phyloP scores from a whole-genome alignment of 805 yeast genomes.

The Wickerhamiella alocasiicola region DNA sequence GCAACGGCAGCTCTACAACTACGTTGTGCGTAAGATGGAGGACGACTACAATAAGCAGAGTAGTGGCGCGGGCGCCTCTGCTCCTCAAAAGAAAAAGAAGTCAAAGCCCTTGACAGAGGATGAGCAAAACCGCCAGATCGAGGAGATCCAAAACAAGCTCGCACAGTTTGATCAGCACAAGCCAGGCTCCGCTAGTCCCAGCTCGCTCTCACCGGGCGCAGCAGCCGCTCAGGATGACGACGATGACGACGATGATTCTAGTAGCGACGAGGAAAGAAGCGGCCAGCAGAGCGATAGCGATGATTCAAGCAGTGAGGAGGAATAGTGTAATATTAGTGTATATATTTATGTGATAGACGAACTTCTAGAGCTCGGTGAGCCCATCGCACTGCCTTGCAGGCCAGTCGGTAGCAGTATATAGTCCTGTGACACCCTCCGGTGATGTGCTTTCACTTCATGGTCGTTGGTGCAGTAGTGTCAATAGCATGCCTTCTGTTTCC shows the following conservation, averaged over 20 bases:
- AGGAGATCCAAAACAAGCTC: conserved; percentile 57
- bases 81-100: conserved; percentile 32
- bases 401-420: too few species aligned
- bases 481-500: too few species aligned
- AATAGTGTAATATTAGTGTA: conserved; percentile 18
- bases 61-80: conserved; percentile 12
- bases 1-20: conserved; percentile 68
- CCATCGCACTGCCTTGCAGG: too few species aligned
- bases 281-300: conserved; percentile 21
- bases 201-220: conserved; percentile 5
- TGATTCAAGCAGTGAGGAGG: conserved; percentile 28
- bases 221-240: conserved; percentile 9
- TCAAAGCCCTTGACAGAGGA: conserved; percentile 50
- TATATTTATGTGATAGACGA: neutral
- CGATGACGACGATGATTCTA: conserved; percentile 20
- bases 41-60: conserved; percentile 4
- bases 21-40: conserved; percentile 39
- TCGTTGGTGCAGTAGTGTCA: too few species aligned
- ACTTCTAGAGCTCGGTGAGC: too few species aligned
- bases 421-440: too few species aligned
- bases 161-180: conserved; percentile 46
- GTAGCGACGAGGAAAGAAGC: conserved; percentile 19
- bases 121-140: conserved; percentile 56
- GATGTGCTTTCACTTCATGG: too few species aligned
- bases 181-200: conserved; percentile 17